phyloP scores from a whole-genome alignment of 305 asterid genomes.

The Fraxinus sp. region DNA sequence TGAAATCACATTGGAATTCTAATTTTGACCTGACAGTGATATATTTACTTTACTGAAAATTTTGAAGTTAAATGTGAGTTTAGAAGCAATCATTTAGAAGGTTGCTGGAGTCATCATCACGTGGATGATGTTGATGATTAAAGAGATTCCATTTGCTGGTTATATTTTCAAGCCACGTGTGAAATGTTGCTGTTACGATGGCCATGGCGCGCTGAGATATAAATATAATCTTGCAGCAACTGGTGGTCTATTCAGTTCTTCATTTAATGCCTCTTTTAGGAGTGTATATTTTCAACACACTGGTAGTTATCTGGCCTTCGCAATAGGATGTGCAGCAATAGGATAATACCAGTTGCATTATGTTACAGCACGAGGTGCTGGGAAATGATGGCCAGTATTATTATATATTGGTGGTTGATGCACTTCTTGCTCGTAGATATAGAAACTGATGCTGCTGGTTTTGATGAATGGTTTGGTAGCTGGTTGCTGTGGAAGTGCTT shows the following conservation, averaged over 20 bases:
- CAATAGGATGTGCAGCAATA: neutral
- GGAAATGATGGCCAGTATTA: slow-evolving; percentile 33
- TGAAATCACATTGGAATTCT: slow-evolving; percentile 28
- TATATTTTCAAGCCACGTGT: neutral
- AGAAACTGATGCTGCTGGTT: slow-evolving; percentile 36
- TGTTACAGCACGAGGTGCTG: slow-evolving; percentile 53
- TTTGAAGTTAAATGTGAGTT: slow-evolving; percentile 19
- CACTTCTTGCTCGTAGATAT: slow-evolving; percentile 38
- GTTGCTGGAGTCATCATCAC: slow-evolving; percentile 25
- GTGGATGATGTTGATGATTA: slow-evolving; percentile 34
- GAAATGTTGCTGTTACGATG: neutral
- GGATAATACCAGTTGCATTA: slow-evolving; percentile 33
- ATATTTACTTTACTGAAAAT: slow-evolving; percentile 28
- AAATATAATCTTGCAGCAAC: neutral
- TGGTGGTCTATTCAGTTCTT: slow-evolving; percentile 10
- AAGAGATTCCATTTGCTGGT: slow-evolving; percentile 27
- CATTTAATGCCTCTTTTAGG: neutral
- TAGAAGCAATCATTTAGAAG: slow-evolving; percentile 34
- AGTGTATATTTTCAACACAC: neutral
- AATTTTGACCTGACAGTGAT: slow-evolving; percentile 25
- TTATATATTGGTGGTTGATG: slow-evolving; percentile 20
- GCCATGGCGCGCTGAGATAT: slow-evolving; percentile 18
- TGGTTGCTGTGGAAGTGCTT: slow-evolving; percentile 24
- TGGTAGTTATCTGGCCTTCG: neutral
- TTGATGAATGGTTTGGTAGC: slow-evolving; percentile 39